Base-by-base conservation (phyloP, 495 filamentous ascomycete species). In the Penicillium desertorum region DNA sequence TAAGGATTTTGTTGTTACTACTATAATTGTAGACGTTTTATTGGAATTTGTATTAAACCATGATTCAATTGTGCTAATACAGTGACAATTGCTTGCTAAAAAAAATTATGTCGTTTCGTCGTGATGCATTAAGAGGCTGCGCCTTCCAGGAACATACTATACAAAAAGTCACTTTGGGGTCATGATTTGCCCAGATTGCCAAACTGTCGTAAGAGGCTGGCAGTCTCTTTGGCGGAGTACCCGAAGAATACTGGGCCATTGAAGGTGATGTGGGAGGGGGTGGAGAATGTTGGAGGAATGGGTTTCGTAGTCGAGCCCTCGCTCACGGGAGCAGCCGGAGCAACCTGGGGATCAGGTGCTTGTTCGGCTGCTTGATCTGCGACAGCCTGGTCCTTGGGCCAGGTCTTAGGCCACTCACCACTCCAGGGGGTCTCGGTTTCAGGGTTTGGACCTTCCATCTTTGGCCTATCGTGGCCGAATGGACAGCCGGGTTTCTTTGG, bases 221-320 rank as follows among this genome's bases (percentile, higher is more conserved):
- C 82, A 17, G 89, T 85, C 66, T 94, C 86, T 56, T 94, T 90
- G 36, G 90, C 80, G 1, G 88, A 82, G 66, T 94, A 96, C 0
- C 91, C 91, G 60, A 96, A 88, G 63, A 96, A 96, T 2, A 96
- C 90, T 0, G 92, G 91, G 0, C 92, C 92, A 22, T 87, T 92
- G 57, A 95, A 94, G 0, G 90, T 74, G 77, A 95, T 82, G 61
- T 85, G 84, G 1, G 87, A 80, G 10, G 67, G 69, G 30, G 51
- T 41, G 6, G 62, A 51, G 17, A 43, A 51, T 32, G 45, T 14
- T 8, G 62, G 48, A 8, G 42, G 52, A 43, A 56, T 55, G 37
- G 55, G 17, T 43, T 62, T 51, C 0, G 34, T 27, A 23, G 51
- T 46, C 5, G 57, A n/a, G 1, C 62, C 59, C 29, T 68, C 67